Percentiles rank a stretch among this genome's conserved stretches.
phyloP scores from a whole-genome alignment of 192 early-diverging fungal species.

The Chytriomyces sp. region DNA sequence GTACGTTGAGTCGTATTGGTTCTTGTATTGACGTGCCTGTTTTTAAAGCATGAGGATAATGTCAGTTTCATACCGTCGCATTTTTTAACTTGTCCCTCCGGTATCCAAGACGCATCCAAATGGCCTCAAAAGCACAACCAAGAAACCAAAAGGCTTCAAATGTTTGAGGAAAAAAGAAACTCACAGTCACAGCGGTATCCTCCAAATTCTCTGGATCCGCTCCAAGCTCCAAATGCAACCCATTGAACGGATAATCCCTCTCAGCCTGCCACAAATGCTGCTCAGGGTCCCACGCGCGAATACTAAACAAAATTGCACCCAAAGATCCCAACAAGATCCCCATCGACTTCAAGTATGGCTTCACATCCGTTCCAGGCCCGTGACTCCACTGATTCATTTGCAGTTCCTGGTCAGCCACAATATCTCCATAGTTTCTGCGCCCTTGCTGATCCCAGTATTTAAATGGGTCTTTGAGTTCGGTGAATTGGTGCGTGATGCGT shows the following conservation, averaged over 20 bases:
- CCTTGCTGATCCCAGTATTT: slow-evolving; percentile 65
- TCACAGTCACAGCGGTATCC: slow-evolving; percentile 44
- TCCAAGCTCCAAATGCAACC: slow-evolving; percentile 56
- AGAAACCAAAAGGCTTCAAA: not conserved
- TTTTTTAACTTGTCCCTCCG: not conserved
- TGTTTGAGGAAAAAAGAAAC: not conserved
- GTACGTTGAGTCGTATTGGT: slow-evolving; percentile 31
- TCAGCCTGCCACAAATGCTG: slow-evolving; percentile 50
- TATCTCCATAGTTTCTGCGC: slow-evolving; percentile 57
- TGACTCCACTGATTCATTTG: slow-evolving; percentile 50
- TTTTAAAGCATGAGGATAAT: not conserved
- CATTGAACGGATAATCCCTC: slow-evolving; percentile 58
- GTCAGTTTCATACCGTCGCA: not conserved
- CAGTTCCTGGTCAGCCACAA: slow-evolving; percentile 52
- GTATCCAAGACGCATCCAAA: not conserved
- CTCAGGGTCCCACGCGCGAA: slow-evolving; percentile 49
- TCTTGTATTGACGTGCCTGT: slow-evolving; percentile 36
- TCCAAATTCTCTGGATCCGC: slow-evolving; percentile 54
- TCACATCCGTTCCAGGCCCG: slow-evolving; percentile 43
- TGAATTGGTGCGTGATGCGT: slow-evolving; percentile 46
- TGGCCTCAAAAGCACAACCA: not conserved
- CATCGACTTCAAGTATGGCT: slow-evolving; percentile 26
- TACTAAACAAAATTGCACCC: not conserved
- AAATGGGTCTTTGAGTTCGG: slow-evolving; percentile 53
- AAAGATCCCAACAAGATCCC: slow-evolving; percentile 39